Percentiles rank a stretch among this genome's conserved stretches.
These are phyloP conservation scores for Populus hybrid DNA, from an alignment of 441 rosid species.

Conservation along the genomic window DNA sequence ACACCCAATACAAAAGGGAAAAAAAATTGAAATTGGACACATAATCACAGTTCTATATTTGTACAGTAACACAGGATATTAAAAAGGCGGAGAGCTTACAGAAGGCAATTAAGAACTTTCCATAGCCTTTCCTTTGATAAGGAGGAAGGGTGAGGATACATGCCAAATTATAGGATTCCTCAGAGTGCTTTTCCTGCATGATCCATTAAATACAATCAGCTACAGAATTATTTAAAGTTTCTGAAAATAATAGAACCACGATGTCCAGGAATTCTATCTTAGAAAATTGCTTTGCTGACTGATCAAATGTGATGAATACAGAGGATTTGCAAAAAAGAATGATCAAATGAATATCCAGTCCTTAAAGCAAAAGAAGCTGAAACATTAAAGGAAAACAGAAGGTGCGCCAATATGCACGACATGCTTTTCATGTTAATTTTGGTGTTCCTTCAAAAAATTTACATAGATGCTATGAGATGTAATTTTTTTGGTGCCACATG, in stretches of 20 bases:
- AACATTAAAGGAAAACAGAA: not conserved
- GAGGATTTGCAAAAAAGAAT: not conserved
- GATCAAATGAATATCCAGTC: not conserved
- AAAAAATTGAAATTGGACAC: not conserved
- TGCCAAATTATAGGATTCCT: slow-evolving; percentile 97
- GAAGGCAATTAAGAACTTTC: slow-evolving; percentile 95
- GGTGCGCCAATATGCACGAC: not conserved
- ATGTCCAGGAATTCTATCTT: not conserved
- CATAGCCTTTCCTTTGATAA: slow-evolving; percentile 99
- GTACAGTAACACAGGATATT: not conserved
- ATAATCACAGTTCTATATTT: not conserved
- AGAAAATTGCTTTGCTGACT: not conserved
- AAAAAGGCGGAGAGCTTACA: slow-evolving; percentile 49
- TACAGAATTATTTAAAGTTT: not conserved
- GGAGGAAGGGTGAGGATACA: slow-evolving; percentile 99
- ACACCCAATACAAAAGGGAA: not conserved
- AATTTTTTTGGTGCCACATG: not conserved
- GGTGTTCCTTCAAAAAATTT: not conserved
- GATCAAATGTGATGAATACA: not conserved
- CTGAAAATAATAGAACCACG: not conserved
- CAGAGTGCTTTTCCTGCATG: slow-evolving; percentile 96
- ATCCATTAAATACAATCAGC: not conserved
- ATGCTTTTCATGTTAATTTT: not conserved
- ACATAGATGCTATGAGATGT: not conserved
- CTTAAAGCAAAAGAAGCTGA: not conserved